Percentiles rank a stretch among this genome's conserved stretches.
phyloP scores from a whole-genome alignment of 2,329 filamentous ascomycete species.

The Penicillium italicum region DNA sequence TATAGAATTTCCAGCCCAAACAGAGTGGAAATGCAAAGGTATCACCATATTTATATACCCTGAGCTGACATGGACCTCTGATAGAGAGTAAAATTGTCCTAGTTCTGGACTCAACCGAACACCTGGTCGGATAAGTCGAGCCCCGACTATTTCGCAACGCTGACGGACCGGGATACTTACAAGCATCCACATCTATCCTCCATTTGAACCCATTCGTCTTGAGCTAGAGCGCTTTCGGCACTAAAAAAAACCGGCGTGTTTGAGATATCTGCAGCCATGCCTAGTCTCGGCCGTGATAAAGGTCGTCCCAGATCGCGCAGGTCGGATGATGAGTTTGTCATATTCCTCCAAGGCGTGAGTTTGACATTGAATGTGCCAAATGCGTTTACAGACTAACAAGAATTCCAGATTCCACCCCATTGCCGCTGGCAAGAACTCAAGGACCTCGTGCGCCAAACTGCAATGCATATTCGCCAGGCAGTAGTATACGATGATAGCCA shows the following conservation, averaged over 20 bases:
- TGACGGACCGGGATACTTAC: not conserved
- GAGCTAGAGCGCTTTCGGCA: not conserved
- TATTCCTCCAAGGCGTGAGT: slow-evolving; percentile 44
- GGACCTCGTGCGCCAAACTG: slow-evolving; percentile 44
- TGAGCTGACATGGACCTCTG: not conserved
- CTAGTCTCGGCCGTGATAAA: slow-evolving; percentile 32
- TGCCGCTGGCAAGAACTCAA: slow-evolving; percentile 47
- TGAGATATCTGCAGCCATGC: slow-evolving; percentile 24
- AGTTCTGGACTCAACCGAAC: slow-evolving; percentile 8
- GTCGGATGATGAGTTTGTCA: slow-evolving; percentile 44
- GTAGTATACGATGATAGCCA: slow-evolving; percentile 45
- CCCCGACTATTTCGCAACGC: slow-evolving; percentile 16
- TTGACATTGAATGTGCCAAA: not conserved
- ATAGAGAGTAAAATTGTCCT: not conserved
- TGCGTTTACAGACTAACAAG: slow-evolving; percentile 12
- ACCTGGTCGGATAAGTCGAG: slow-evolving; percentile 11
- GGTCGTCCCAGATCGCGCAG: slow-evolving; percentile 31
- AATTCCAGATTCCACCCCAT: slow-evolving; percentile 39
- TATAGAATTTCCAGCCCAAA: not conserved
- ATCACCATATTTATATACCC: slow-evolving; percentile 1
- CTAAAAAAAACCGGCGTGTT: not conserved
- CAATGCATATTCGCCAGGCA: slow-evolving; percentile 43
- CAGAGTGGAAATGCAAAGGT: not conserved
- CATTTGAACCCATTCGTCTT: not conserved
- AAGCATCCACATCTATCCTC: not conserved